Percentiles rank a stretch among this genome's conserved stretches.
Evolutionary conservation across 306 rosid genomes (phyloP).

Genomic region (Potentilla sterilis): DNA sequence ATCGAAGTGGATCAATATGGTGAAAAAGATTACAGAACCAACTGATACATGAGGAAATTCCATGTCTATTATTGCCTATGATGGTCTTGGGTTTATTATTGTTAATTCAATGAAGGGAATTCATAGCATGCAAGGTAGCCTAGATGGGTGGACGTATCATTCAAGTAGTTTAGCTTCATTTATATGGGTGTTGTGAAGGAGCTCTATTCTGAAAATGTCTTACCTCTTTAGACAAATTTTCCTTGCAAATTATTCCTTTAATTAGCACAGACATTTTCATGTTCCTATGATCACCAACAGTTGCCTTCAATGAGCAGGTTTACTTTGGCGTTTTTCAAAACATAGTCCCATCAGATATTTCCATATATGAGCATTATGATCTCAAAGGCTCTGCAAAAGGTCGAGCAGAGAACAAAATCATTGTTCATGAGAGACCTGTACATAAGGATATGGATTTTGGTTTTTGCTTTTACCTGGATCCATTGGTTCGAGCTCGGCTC

Average conservation of each 20-base stretch:
- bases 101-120: neutral
- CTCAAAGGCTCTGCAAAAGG: constrained; percentile 44
- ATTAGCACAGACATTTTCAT: neutral
- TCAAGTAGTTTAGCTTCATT: neutral
- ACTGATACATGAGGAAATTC: neutral
- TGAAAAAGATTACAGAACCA: neutral
- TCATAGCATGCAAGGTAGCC: neutral
- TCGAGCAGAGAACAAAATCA: constrained; percentile 19
- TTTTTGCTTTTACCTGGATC: constrained; percentile 40
- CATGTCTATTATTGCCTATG: neutral
- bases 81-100: neutral
- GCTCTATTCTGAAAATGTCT: constrained; percentile 1
- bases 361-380: constrained; percentile 30
- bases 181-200: neutral
- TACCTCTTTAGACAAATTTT: neutral
- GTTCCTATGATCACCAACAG: neutral
- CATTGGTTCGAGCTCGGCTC: constrained; percentile 32
- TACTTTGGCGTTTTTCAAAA: constrained; percentile 33
- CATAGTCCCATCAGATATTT: constrained; percentile 19
- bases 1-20: neutral
- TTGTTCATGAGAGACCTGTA: constrained; percentile 19
- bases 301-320: constrained; percentile 29
- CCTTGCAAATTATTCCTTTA: neutral
- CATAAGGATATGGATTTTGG: constrained; percentile 46
- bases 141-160: neutral